These are phyloP conservation scores for Gracilariopsis chorda DNA, from an alignment of 23 red algal species.

Conservation along the genomic window DNA sequence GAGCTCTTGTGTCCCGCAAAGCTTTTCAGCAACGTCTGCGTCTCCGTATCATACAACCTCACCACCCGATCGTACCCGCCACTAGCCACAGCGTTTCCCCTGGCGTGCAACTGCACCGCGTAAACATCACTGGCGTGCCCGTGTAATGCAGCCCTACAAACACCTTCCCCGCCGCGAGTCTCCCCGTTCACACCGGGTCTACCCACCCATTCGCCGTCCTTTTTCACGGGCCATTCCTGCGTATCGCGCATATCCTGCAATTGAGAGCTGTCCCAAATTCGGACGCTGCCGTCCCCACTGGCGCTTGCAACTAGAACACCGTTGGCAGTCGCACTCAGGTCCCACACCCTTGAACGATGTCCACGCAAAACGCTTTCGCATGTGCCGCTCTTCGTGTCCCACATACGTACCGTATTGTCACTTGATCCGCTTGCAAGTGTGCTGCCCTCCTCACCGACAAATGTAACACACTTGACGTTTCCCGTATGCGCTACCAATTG, in stretches of 20 bases:
- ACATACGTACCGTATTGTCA: constrained; percentile 83
- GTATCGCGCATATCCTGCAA: not conserved
- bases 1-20: constrained; percentile 88
- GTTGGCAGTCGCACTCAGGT: constrained; percentile 70
- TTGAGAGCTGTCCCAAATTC: constrained; percentile 69
- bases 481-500: constrained; percentile 72
- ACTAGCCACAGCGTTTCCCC: constrained; percentile 69
- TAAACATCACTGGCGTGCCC: constrained; percentile 84
- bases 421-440: constrained; percentile 82
- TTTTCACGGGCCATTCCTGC: constrained; percentile 2
- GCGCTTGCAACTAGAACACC: constrained; percentile 77
- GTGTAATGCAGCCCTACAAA: constrained; percentile 20
- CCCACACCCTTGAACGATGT: constrained; percentile 93
- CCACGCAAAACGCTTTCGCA: constrained; percentile 51
- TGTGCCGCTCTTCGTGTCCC: constrained; percentile 59
- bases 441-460: constrained; percentile 84
- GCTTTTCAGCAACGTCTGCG: constrained; percentile 64
- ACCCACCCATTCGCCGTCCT: not conserved
- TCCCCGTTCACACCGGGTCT: not conserved
- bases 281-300: constrained; percentile 81
- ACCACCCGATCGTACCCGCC: constrained; percentile 93
- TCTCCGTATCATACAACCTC: constrained; percentile 85
- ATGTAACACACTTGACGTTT: constrained; percentile 88
- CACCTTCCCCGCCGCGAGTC: not conserved
- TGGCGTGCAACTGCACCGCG: constrained; percentile 83